Evolutionary conservation across 1,284 basidiomycete genomes (phyloP), one percentile per base, ranked within the genome.

Genomic region (Golubevia pallescens): DNA sequence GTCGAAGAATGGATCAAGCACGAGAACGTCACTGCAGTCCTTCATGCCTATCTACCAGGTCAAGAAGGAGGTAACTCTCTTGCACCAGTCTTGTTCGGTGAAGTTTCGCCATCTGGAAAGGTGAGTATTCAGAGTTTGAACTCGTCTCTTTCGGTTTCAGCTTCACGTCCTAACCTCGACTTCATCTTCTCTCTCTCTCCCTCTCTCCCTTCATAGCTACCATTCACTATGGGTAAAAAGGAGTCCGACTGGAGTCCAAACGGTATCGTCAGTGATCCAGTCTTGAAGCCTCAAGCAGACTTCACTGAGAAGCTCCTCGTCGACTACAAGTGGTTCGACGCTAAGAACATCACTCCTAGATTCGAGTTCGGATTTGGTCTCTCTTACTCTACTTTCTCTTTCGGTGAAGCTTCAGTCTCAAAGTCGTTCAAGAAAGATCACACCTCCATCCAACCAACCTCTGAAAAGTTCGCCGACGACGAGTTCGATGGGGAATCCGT

Each of bases 301-400:
- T 87, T 93, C 84, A 89, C 87, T 3, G 93, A 93, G 90, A 88
- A 89, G 8, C 81, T 93, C 56, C 86, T 90, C 74, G 90, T 93
- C 77, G 93, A 93, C 86, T 93, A 93, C 82, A 87, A 92, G 34
- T 89, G 90, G 81, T 94, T 94, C 80, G 91, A 93, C 71, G 87
- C 89, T 60, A 88, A 91, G 71, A 85, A 88, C 66, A 90, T 91
- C 66, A 86, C 86, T 1, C 90, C 91, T 0, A 87, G 89, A 20
- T 91, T 87, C 81, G 91, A 92, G 77, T 95, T 94, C 81, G 93
- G 93, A 0, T 93, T 90, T 82, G 93, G 93, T 0, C 86, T 95
- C 73, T 92, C 91, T 66, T 96, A 95, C 87, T 92, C 94, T 42
- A 89, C 86, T 0, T 97, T 95, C 85, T 76, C 77, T 52, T 79